phyloP scores from a whole-genome alignment of 2,329 filamentous ascomycete genomes.

The Tolypocladium ophioglossoides region DNA sequence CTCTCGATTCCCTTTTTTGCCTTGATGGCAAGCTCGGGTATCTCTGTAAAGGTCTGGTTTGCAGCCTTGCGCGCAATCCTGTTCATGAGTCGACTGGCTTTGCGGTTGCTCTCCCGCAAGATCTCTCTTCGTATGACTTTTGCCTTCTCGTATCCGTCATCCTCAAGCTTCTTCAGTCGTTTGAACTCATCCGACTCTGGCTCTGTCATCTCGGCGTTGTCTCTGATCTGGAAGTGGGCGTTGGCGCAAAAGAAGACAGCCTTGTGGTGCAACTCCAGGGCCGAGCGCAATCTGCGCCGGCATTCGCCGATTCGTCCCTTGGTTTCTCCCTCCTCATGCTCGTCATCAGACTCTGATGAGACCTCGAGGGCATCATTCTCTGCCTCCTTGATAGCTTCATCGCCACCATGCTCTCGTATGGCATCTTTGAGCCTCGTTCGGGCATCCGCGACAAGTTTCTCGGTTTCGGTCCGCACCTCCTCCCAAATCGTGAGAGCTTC shows the following conservation, averaged over 20 bases:
- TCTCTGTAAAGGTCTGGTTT: conserved; percentile 45
- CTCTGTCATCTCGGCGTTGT: conserved; percentile 50
- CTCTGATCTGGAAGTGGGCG: conserved; percentile 73
- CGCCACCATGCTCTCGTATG: conserved; percentile 17
- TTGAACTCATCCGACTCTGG: conserved; percentile 59
- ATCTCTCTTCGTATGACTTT: conserved; percentile 72
- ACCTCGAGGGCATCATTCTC: conserved; percentile 4
- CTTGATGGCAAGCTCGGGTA: conserved; percentile 46
- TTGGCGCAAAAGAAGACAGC: conserved; percentile 80
- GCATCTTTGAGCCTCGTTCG: conserved; percentile 50
- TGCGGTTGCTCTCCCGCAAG: conserved; percentile 40
- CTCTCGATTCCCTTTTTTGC: conserved; percentile 61
- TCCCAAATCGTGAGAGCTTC: conserved; percentile 64
- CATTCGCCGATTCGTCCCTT: conserved; percentile 41
- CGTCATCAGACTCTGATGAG: conserved; percentile 23
- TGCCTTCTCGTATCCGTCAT: conserved; percentile 63
- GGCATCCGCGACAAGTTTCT: conserved; percentile 49
- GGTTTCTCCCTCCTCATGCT: conserved; percentile 21
- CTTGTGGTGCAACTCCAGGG: conserved; percentile 71
- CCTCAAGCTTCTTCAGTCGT: conserved; percentile 58
- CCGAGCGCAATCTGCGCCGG: conserved; percentile 55
- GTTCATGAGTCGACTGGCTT: conserved; percentile 43
- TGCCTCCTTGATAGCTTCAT: conserved; percentile 1
- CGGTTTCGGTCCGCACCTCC: conserved; percentile 38
- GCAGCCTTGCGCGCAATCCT: conserved; percentile 43